Evolutionary conservation across 768 basidiomycete species (phyloP).

Genomic region (Clitopilus hobsonii): DNA sequence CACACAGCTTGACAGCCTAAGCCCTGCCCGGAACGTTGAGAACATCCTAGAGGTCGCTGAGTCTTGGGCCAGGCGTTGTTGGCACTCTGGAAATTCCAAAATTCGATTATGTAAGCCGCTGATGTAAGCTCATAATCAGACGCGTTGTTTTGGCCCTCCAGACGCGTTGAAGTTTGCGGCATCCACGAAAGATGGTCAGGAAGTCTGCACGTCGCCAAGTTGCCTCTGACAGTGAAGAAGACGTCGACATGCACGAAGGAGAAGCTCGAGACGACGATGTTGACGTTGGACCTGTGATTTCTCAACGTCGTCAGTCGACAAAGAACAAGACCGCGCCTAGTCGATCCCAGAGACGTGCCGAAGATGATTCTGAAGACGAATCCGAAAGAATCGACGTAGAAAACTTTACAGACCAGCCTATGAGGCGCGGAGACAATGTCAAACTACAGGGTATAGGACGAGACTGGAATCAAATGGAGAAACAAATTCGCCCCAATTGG

Average conservation of each 20-base stretch:
- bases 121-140: not conserved
- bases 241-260: slow-evolving; percentile 18
- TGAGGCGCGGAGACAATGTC: slow-evolving; percentile 44
- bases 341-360: slow-evolving; percentile 10
- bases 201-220: slow-evolving; percentile 37
- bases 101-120: not conserved
- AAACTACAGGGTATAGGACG: slow-evolving; percentile 53
- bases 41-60: slow-evolving; percentile 30
- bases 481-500: slow-evolving; percentile 43
- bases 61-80: not conserved
- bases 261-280: slow-evolving; percentile 48
- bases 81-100: not conserved
- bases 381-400: slow-evolving; percentile 55
- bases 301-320: not conserved
- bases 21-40: slow-evolving; percentile 28
- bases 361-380: slow-evolving; percentile 28
- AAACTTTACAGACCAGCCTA: slow-evolving; percentile 63
- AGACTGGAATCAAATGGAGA: slow-evolving; percentile 59
- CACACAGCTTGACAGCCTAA: slow-evolving; percentile 23
- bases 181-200: slow-evolving; percentile 2
- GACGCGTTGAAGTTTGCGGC: not conserved
- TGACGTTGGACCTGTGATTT: slow-evolving; percentile 17
- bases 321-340: slow-evolving; percentile 7
- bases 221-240: slow-evolving; percentile 62
- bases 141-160: not conserved